Evolutionary conservation across 345 rosid species (phyloP).

Genomic region (Excoecaria agallocha): DNA sequence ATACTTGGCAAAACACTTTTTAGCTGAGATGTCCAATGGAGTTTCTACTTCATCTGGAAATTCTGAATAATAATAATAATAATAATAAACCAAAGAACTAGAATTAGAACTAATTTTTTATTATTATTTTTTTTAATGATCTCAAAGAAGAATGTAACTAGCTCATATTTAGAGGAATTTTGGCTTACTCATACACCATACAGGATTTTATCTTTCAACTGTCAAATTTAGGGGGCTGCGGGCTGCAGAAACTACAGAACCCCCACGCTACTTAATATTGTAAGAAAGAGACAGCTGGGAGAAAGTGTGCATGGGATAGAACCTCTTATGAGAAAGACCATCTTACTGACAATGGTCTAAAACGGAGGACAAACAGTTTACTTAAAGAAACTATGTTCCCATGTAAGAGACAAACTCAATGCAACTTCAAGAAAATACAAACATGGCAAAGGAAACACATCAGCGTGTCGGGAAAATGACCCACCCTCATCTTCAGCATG

Average conservation of each 20-base stretch:
- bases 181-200: background rate
- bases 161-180: background rate
- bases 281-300: background rate
- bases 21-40: slow-evolving; percentile 79
- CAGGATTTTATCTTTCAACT: too few relatives aligned
- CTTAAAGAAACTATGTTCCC: background rate
- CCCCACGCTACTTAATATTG: background rate
- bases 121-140: background rate
- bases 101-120: too few relatives aligned
- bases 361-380: background rate
- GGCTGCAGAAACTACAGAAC: background rate
- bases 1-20: slow-evolving; percentile 84
- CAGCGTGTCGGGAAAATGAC: slow-evolving; percentile 31
- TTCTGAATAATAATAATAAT: slow-evolving; percentile 42
- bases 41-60: slow-evolving; percentile 95
- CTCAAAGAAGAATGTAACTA: background rate
- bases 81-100: background rate
- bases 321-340: too few relatives aligned
- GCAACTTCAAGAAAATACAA: background rate
- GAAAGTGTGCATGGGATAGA: background rate
- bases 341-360: background rate
- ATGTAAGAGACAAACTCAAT: background rate
- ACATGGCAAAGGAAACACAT: background rate
- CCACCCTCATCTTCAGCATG: slow-evolving; percentile 96
- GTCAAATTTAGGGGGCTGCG: too few relatives aligned